Percentiles rank a stretch among this genome's conserved stretches.
Conservation (phyloP, 768 basidiomycete genomes). For the Boletus vermiculosoides region DNA sequence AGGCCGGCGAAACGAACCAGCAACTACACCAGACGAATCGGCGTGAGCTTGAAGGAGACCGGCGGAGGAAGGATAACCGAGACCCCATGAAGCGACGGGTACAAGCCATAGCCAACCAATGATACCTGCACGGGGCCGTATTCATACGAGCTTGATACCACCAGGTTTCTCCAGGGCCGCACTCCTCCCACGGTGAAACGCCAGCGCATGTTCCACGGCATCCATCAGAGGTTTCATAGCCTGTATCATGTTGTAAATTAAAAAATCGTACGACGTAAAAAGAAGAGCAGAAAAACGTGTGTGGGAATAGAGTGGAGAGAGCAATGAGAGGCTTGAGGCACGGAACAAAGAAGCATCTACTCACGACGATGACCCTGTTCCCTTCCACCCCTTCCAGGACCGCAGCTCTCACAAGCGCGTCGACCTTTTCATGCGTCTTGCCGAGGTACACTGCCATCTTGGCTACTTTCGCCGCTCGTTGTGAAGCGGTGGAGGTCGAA, state of each 20-base stretch:
- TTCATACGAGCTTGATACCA: slow-evolving; percentile 13
- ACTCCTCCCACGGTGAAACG: slow-evolving; percentile 49
- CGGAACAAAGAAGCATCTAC: slow-evolving; percentile 24
- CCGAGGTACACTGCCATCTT: slow-evolving; percentile 87
- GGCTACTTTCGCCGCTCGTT: slow-evolving; percentile 72
- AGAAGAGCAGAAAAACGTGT: not conserved
- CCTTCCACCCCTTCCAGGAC: slow-evolving; percentile 62
- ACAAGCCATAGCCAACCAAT: not conserved
- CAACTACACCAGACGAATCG: not conserved
- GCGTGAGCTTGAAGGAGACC: not conserved
- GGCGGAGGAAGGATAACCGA: too few relatives aligned
- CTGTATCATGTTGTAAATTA: slow-evolving; percentile 36
- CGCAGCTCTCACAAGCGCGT: slow-evolving; percentile 66
- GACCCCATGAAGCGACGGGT: not conserved
- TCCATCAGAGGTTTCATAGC: slow-evolving; percentile 74
- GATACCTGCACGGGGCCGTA: too few relatives aligned
- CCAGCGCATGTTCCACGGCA: slow-evolving; percentile 71
- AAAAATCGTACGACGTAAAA: not conserved
- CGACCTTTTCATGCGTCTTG: slow-evolving; percentile 80
- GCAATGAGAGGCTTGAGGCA: not conserved
- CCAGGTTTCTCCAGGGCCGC: slow-evolving; percentile 8
- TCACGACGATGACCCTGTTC: slow-evolving; percentile 59
- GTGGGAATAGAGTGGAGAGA: not conserved
- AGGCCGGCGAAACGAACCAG: not conserved
- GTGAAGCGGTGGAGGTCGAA: slow-evolving; percentile 54